Evolutionary conservation across 495 filamentous ascomycete species (phyloP), one percentile per base, ranked within the genome.

Genomic region (Hyaloscypha variabilis): DNA sequence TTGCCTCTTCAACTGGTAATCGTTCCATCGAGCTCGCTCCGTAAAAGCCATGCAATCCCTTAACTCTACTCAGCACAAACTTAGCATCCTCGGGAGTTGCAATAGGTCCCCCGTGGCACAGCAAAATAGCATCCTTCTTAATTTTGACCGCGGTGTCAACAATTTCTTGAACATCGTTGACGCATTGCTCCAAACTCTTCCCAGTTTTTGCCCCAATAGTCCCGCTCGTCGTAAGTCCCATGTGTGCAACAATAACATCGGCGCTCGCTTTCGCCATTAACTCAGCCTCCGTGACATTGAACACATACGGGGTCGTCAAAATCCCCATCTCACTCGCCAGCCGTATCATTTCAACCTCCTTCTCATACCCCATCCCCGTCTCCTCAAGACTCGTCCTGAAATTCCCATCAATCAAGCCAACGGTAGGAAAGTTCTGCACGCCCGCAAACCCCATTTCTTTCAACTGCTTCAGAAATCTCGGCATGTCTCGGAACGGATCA

Each of bases 361-460:
- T 64, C 17, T 77, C 80, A 70, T 85, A 91, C 4, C 82, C 82
- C 87, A 91, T 92, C 19, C 83, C 88, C 6, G 88, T 91, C 72
- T 90, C 88, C 71, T 91, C 89, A 2, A 92, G 77, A 64, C 88
- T 86, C 31, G 75, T 73, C 21, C 89, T 81, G 67, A 91, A 91
- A 19, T 78, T 75, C 2, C 88, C 89, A 73, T 91, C 89, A 50
- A 91, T 87, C 8, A 91, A 75, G 0, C 88, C 88, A 6, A 91
- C 88, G 2, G 88, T 90, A 3, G 88, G 88, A 72, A 91, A 90
- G 69, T 91, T 91, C 74, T 90, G 88, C 31, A 90, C 83, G 8
- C 89, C 89, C 1, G 82, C 79, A 65, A 90, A 89, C 1, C 88
- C 87, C 17, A 90, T 68, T 6, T 76, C 78, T 50, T 81, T 78